A percentile compares a stretch with the other conserved stretches of the same genome.
These are phyloP conservation scores for Pichia gijzeniarum DNA, from an alignment of 805 yeast species.

Conservation along the genomic window DNA sequence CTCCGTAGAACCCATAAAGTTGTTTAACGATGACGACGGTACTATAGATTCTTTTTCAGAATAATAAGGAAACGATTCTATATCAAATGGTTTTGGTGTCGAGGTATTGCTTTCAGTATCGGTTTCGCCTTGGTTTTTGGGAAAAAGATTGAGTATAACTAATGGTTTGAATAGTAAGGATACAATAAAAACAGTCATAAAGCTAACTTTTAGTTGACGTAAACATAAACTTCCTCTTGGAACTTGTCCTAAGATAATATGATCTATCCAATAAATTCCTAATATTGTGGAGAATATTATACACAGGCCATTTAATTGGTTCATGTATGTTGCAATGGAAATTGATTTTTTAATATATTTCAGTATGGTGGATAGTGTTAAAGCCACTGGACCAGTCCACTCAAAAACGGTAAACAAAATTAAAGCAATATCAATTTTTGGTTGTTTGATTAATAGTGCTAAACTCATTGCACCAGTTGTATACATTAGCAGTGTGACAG, in stretches of 20 bases:
- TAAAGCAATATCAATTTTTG: background rate
- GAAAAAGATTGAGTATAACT: background rate
- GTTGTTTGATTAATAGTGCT: background rate
- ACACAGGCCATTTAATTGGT: background rate
- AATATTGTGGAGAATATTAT: background rate
- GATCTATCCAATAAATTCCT: conserved; percentile 14
- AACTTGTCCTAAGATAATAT: background rate
- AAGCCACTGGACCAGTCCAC: background rate
- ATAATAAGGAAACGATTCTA: too few species aligned
- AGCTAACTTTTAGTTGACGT: conserved; percentile 6
- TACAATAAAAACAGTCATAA: conserved; percentile 7
- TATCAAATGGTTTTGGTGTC: background rate
- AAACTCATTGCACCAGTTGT: conserved; percentile 1
- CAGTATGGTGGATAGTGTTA: background rate
- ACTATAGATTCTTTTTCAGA: background rate
- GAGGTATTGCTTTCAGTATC: background rate
- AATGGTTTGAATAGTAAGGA: conserved; percentile 6
- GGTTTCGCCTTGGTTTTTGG: too few species aligned
- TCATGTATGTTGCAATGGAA: background rate
- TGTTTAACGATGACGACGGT: background rate
- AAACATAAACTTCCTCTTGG: background rate
- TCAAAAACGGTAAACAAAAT: conserved; percentile 6
- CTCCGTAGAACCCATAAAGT: background rate
- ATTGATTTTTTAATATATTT: background rate
- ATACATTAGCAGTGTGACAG: background rate